These are phyloP conservation scores for Singerocomus rubriflavus DNA, from an alignment of 1,284 basidiomycete genomes.

Conservation along the genomic window DNA sequence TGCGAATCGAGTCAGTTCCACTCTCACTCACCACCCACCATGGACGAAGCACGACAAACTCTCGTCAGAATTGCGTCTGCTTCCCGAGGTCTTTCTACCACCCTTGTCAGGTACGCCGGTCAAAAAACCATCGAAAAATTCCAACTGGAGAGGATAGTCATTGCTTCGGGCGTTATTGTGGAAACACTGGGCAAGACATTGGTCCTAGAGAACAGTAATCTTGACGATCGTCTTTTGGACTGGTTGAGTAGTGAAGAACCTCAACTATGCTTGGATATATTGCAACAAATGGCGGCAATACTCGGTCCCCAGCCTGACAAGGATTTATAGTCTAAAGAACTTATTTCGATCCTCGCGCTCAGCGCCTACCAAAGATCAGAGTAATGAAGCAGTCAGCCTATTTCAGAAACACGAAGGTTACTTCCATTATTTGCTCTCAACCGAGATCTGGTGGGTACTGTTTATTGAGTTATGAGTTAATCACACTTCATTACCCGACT, in stretches of 20 bases:
- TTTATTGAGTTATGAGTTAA: not conserved
- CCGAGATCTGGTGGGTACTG: slow-evolving; percentile 4
- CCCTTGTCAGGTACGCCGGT: not conserved
- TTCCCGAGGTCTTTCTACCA: slow-evolving; percentile 3
- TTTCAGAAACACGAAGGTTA: not conserved
- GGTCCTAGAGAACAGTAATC: not conserved
- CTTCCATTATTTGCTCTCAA: slow-evolving; percentile 8
- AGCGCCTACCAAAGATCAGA: not conserved
- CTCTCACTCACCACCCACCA: not conserved
- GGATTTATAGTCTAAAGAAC: not conserved
- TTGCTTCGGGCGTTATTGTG: slow-evolving; percentile 10
- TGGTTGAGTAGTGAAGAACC: slow-evolving; percentile 9
- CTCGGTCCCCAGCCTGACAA: not conserved
- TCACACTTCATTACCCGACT: not conserved
- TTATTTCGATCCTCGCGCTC: not conserved
- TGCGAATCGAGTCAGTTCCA: too few relatives aligned
- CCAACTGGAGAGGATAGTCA: slow-evolving; percentile 9
- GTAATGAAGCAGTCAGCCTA: not conserved
- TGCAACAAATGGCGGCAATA: slow-evolving; percentile 2
- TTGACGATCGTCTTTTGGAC: slow-evolving; percentile 9
- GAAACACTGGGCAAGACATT: slow-evolving; percentile 2
- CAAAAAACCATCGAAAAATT: slow-evolving; percentile 11
- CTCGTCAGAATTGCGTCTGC: slow-evolving; percentile 5
- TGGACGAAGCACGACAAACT: slow-evolving; percentile 1
- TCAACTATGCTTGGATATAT: not conserved